Conservation (phyloP, 345 rosid genomes). For the Draba incana region DNA sequence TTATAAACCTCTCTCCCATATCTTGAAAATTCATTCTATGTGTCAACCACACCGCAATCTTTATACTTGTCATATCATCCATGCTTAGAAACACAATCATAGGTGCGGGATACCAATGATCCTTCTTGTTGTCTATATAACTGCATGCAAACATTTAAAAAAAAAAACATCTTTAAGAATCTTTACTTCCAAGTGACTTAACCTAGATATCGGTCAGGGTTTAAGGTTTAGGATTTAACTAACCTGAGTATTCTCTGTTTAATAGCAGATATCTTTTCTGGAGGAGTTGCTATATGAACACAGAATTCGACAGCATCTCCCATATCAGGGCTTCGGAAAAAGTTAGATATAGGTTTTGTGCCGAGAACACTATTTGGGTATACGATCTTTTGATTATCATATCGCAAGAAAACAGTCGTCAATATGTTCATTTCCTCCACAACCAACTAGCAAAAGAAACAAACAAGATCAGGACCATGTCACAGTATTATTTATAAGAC, state of each 20-base stretch:
- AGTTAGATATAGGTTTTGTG: conserved; percentile 51
- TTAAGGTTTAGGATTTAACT: conserved; percentile 17
- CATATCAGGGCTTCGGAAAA: conserved; percentile 45
- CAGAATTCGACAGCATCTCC: conserved; percentile 43
- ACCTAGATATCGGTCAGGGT: not conserved
- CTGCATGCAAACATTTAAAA: conserved; percentile 31
- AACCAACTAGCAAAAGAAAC: conserved; percentile 52
- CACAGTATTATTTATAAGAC: not conserved
- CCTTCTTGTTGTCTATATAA: conserved; percentile 68
- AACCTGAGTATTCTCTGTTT: conserved; percentile 45
- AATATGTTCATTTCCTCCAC: conserved; percentile 92
- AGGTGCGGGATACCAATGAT: conserved; percentile 75
- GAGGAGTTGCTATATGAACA: conserved; percentile 44
- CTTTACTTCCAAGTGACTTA: conserved; percentile 22
- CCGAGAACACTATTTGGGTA: conserved; percentile 72
- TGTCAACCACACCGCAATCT: conserved; percentile 67
- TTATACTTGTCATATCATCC: conserved; percentile 59
- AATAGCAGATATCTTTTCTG: conserved; percentile 43
- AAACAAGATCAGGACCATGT: not conserved
- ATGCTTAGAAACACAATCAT: conserved; percentile 59
- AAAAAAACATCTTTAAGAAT: not conserved
- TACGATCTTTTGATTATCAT: conserved; percentile 71
- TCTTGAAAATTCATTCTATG: conserved; percentile 83
- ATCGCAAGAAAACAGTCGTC: conserved; percentile 68
- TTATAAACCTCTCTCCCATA: conserved; percentile 66